Conservation (phyloP, 2,329 filamentous ascomycete species). For the Myriosclerotinia curreyana region DNA sequence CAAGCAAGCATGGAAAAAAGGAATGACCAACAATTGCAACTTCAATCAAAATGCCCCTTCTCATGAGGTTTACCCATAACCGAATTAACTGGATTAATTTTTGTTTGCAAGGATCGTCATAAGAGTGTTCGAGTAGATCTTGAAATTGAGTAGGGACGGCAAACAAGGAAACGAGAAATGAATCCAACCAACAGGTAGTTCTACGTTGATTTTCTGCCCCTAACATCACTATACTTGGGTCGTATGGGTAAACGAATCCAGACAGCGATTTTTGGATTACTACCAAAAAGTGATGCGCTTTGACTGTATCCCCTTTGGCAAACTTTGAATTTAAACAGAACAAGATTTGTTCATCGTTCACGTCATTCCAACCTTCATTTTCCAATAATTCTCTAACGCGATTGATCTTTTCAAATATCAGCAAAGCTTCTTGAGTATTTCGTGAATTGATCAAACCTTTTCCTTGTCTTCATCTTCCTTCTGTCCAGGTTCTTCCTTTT, state of each 20-base stretch:
- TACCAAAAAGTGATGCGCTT: conserved; percentile 71
- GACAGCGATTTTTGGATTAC: conserved; percentile 78
- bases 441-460: conserved; percentile 26
- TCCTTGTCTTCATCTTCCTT: conserved; percentile 50
- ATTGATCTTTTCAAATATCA: conserved; percentile 45
- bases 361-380: conserved; percentile 50
- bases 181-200: conserved; percentile 92
- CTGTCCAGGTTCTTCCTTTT: conserved; percentile 46
- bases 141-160: conserved; percentile 82
- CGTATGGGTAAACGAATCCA: conserved; percentile 72
- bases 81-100: conserved; percentile 75
- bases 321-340: conserved; percentile 61
- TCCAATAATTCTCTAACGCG: conserved; percentile 51
- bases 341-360: conserved; percentile 60
- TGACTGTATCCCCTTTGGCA: conserved; percentile 66
- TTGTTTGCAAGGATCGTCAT: conserved; percentile 66
- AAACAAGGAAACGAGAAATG: conserved; percentile 94
- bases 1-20: neutral
- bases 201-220: conserved; percentile 78
- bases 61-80: conserved; percentile 89
- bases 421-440: conserved; percentile 3
- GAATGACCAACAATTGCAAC: conserved; percentile 67
- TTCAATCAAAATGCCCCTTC: conserved; percentile 79
- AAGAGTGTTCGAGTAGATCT: conserved; percentile 74
- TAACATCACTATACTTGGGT: conserved; percentile 67